These are phyloP conservation scores for Saitozyma podzolica DNA, from an alignment of 768 basidiomycete genomes.

Conservation along the genomic window DNA sequence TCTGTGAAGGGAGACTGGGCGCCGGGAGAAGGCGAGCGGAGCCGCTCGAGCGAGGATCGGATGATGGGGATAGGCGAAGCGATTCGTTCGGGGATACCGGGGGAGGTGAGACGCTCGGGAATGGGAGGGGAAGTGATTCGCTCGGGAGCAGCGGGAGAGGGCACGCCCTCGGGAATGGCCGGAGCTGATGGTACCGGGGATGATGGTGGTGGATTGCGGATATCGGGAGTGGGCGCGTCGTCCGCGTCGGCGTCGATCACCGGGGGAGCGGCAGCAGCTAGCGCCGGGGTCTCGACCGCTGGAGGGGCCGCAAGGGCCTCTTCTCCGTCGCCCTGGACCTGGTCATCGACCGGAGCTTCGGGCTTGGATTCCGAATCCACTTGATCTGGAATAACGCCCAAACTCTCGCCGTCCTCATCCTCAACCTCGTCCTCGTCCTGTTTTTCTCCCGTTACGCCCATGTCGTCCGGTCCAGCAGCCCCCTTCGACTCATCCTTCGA, in stretches of 20 bases:
- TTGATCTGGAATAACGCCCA: not conserved
- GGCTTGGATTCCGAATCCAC: not conserved
- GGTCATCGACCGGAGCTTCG: not conserved
- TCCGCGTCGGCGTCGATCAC: not conserved
- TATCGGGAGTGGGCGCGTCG: too few relatives aligned
- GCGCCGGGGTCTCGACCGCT: not conserved
- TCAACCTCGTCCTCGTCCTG: not conserved
- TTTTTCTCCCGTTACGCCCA: not conserved
- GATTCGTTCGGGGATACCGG: not conserved
- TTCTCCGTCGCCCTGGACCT: not conserved
- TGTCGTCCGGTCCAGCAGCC: conserved; percentile 6
- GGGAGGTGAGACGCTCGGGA: conserved; percentile 1
- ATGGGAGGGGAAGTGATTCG: not conserved
- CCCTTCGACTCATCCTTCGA: conserved; percentile 12
- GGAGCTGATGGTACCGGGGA: not conserved
- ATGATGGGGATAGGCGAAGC: not conserved
- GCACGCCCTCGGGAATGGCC: not conserved
- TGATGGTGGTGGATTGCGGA: not conserved
- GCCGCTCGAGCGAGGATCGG: conserved; percentile 6
- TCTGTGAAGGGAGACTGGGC: not conserved
- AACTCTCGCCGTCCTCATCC: not conserved
- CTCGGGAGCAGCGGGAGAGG: not conserved
- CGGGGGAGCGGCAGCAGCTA: not conserved
- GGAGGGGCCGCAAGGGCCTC: not conserved
- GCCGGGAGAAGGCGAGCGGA: not conserved